phyloP scores from a whole-genome alignment of 306 rosid genomes.

The Ormosia emarginata region DNA sequence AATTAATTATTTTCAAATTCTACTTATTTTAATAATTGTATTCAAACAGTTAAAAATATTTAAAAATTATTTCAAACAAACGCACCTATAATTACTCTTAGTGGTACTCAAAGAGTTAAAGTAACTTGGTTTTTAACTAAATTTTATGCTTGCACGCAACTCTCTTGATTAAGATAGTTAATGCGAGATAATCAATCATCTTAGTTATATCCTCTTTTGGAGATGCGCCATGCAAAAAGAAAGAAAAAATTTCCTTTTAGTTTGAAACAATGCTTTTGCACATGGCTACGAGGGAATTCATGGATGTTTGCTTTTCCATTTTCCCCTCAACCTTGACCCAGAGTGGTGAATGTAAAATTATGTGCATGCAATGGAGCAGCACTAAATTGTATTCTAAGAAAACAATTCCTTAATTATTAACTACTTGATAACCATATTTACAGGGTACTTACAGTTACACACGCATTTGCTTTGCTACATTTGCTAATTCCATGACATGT shows the following conservation, averaged over 20 bases:
- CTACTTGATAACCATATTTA: neutral
- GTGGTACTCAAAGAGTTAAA: neutral
- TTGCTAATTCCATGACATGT: neutral
- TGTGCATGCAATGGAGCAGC: neutral
- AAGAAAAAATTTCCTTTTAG: neutral
- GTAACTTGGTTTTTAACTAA: neutral
- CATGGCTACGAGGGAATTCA: neutral
- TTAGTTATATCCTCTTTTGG: constrained; percentile 37
- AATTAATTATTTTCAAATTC: too few relatives aligned
- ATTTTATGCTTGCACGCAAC: constrained; percentile 21
- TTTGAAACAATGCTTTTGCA: neutral
- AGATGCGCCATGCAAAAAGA: constrained; percentile 33
- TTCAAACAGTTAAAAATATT: too few relatives aligned
- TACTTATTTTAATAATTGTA: too few relatives aligned
- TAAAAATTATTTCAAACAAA: too few relatives aligned
- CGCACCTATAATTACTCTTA: neutral
- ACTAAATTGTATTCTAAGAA: neutral
- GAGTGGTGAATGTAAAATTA: neutral
- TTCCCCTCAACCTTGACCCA: neutral
- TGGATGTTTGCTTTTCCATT: neutral
- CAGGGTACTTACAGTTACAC: too few relatives aligned
- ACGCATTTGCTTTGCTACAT: neutral
- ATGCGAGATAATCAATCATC: neutral
- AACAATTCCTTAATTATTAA: neutral
- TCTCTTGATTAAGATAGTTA: neutral